These are phyloP conservation scores for Cucurbita pepo DNA, from an alignment of 306 rosid genomes.

Conservation along the genomic window DNA sequence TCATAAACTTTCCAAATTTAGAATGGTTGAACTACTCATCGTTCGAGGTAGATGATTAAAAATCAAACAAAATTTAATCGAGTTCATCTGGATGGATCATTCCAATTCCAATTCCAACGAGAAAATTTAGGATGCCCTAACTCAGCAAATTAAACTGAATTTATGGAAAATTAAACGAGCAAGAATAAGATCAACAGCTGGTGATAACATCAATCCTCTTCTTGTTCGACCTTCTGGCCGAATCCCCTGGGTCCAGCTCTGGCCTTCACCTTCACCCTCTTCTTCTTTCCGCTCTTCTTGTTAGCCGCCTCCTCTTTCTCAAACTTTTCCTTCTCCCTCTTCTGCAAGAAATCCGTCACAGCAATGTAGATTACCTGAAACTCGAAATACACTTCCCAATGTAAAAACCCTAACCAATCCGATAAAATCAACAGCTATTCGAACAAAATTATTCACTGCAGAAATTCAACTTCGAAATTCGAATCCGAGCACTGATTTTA, in stretches of 20 bases:
- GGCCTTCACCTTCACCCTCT: constrained; percentile 33
- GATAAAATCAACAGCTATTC: not conserved
- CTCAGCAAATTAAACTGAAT: not conserved
- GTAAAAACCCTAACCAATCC: not conserved
- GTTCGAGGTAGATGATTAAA: not conserved
- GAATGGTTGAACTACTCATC: too few species aligned
- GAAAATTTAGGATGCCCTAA: not conserved
- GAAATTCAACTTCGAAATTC: not conserved
- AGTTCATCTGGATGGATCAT: not conserved
- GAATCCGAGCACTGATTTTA: constrained; percentile 4
- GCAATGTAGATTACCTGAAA: constrained; percentile 63
- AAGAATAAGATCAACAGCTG: not conserved
- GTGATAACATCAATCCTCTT: constrained; percentile 7
- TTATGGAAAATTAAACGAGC: not conserved
- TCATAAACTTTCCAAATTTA: too few species aligned
- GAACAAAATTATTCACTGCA: not conserved
- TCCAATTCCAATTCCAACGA: not conserved
- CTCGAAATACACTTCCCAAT: not conserved
- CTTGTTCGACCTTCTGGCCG: constrained; percentile 51
- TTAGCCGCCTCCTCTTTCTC: constrained; percentile 54
- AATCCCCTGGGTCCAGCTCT: constrained; percentile 68
- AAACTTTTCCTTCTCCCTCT: constrained; percentile 72
- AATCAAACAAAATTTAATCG: not conserved
- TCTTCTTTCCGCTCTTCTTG: constrained; percentile 26
- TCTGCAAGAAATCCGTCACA: constrained; percentile 70